Conservation (phyloP, 1,284 basidiomycete genomes). For the Grifola frondosa region DNA sequence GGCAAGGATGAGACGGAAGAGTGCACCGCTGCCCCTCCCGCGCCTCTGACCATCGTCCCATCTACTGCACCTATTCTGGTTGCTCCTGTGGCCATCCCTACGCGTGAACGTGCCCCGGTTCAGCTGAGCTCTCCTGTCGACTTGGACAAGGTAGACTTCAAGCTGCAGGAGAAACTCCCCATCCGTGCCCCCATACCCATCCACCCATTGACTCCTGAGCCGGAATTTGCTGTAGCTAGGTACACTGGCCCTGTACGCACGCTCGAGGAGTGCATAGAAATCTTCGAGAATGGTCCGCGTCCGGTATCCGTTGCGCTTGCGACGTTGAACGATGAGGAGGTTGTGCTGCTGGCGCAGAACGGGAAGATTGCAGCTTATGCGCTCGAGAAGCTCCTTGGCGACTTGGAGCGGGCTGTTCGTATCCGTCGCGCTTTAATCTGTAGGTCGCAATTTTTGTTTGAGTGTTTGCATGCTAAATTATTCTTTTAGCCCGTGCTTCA, state of each 20-base stretch:
- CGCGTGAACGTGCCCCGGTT: slow-evolving; percentile 19
- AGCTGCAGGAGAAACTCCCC: slow-evolving; percentile 32
- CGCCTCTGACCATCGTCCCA: slow-evolving; percentile 17
- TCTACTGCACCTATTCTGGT: slow-evolving; percentile 18
- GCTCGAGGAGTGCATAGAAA: slow-evolving; percentile 81
- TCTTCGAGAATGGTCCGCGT: slow-evolving; percentile 83
- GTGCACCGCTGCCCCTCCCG: slow-evolving; percentile 19
- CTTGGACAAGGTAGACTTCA: slow-evolving; percentile 36
- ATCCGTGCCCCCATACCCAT: slow-evolving; percentile 19
- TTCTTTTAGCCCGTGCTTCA: slow-evolving; percentile 74
- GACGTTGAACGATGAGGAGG: slow-evolving; percentile 88
- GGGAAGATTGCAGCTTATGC: slow-evolving; percentile 95
- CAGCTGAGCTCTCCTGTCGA: slow-evolving; percentile 28
- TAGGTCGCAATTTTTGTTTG: slow-evolving; percentile 41
- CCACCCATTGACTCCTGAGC: slow-evolving; percentile 18
- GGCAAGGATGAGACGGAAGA: slow-evolving; percentile 29
- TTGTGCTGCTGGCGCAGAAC: slow-evolving; percentile 86
- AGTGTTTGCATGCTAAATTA: slow-evolving; percentile 10
- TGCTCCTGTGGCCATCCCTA: slow-evolving; percentile 8
- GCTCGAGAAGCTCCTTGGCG: slow-evolving; percentile 89
- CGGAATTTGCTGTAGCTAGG: slow-evolving; percentile 7
- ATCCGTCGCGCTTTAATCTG: slow-evolving; percentile 91
- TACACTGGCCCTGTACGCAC: slow-evolving; percentile 39
- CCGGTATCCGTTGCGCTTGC: slow-evolving; percentile 55
- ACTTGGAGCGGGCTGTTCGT: slow-evolving; percentile 84